Conservation (phyloP, 192 early-diverging fungal species). For the Helicostylum pulchrum region DNA sequence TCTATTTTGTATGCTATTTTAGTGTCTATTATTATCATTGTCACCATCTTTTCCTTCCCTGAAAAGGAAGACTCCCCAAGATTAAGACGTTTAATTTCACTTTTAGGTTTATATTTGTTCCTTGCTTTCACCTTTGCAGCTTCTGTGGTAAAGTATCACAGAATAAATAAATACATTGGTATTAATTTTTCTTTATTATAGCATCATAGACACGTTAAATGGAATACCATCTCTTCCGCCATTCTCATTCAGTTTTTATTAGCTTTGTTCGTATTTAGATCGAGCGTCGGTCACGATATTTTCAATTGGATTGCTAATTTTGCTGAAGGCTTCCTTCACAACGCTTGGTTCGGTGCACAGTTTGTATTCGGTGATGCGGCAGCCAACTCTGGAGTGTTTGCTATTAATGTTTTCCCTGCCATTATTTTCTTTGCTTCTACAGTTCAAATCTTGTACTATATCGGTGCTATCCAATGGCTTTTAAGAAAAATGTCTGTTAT, state of each 20-base stretch:
- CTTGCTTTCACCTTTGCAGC: slow-evolving; percentile 40
- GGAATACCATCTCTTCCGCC: slow-evolving; percentile 72
- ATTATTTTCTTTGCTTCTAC: slow-evolving; percentile 86
- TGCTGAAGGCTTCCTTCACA: slow-evolving; percentile 58
- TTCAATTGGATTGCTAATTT: slow-evolving; percentile 67
- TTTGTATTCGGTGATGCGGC: slow-evolving; percentile 68
- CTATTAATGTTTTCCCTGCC: slow-evolving; percentile 75
- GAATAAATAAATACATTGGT: neutral
- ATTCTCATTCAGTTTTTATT: slow-evolving; percentile 73
- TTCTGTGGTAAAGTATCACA: slow-evolving; percentile 44
- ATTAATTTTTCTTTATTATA: neutral
- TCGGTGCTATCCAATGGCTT: slow-evolving; percentile 79
- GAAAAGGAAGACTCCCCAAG: slow-evolving; percentile 52
- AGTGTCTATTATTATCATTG: slow-evolving; percentile 42
- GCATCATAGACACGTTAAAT: slow-evolving; percentile 63
- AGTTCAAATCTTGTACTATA: slow-evolving; percentile 80
- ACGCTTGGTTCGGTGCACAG: slow-evolving; percentile 60
- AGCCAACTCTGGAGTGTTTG: slow-evolving; percentile 51
- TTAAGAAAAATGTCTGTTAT: slow-evolving; percentile 50
- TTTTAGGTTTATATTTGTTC: slow-evolving; percentile 67
- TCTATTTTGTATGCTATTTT: slow-evolving; percentile 12
- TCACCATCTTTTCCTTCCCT: slow-evolving; percentile 51
- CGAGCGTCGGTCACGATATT: slow-evolving; percentile 64
- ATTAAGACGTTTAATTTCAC: slow-evolving; percentile 69
- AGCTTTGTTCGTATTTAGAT: slow-evolving; percentile 75